A percentile compares a stretch with the other conserved stretches of the same genome.
phyloP scores from a whole-genome alignment of 768 basidiomycete species.

The Galerina sulciceps region DNA sequence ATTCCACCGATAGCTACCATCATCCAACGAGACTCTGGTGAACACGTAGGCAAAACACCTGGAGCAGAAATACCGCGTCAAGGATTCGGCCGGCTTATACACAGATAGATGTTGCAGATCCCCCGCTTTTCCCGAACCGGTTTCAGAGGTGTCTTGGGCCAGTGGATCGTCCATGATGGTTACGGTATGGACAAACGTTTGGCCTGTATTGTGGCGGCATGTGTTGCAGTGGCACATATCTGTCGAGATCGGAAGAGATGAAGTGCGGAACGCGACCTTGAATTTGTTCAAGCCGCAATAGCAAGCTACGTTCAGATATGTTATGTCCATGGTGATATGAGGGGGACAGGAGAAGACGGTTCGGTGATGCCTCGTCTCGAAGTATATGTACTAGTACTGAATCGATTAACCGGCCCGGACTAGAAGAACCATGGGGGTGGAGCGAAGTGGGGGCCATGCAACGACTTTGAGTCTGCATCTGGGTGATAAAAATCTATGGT shows the following conservation, averaged over 20 bases:
- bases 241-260: conserved; percentile 17
- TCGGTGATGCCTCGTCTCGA: no score
- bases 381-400: no score
- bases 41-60: conserved; percentile 22
- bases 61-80: conserved; percentile 24
- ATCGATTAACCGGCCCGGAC: no score
- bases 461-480: no score
- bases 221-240: conserved; percentile 31
- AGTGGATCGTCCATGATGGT: conserved; percentile 11
- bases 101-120: conserved; percentile 15
- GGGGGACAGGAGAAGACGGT: no score
- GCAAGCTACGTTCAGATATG: conserved; percentile 28
- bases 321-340: not conserved
- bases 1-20: conserved; percentile 5
- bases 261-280: conserved; percentile 22
- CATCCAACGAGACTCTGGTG: not conserved
- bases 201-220: conserved; percentile 31
- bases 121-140: conserved; percentile 4
- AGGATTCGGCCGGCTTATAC: conserved; percentile 14
- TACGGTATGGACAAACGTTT: conserved; percentile 19
- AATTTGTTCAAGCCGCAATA: conserved; percentile 28
- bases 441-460: no score
- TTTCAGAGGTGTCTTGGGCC: not conserved
- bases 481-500: no score
- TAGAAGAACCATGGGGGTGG: no score